Percentiles rank a stretch among this genome's conserved stretches.
Evolutionary conservation across 2,329 filamentous ascomycete genomes (phyloP).

Genomic region (Phaeomoniella chlamydospora): DNA sequence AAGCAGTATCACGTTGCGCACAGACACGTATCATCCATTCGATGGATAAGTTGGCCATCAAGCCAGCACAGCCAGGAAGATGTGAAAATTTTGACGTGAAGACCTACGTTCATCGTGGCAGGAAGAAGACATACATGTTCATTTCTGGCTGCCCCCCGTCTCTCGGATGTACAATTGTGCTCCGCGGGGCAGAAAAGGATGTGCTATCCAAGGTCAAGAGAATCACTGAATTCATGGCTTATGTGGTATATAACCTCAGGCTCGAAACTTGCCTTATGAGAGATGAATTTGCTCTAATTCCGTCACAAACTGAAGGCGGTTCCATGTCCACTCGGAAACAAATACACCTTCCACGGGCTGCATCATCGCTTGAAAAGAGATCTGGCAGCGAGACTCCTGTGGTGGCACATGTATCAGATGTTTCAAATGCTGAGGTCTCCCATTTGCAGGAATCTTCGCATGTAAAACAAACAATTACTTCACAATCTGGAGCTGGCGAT

Average conservation of each 20-base stretch:
- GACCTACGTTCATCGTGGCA: slow-evolving; percentile 74
- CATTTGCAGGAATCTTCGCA: slow-evolving; percentile 3
- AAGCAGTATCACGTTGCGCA: slow-evolving; percentile 83
- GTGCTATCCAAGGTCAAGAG: slow-evolving; percentile 69
- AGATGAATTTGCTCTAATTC: slow-evolving; percentile 80
- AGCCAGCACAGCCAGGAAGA: slow-evolving; percentile 59
- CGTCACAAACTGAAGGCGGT: slow-evolving; percentile 41
- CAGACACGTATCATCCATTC: slow-evolving; percentile 89
- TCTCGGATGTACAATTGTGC: slow-evolving; percentile 84
- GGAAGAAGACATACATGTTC: slow-evolving; percentile 92
- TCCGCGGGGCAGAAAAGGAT: slow-evolving; percentile 64
- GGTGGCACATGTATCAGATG: not conserved
- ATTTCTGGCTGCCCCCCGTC: slow-evolving; percentile 80
- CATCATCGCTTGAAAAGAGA: slow-evolving; percentile 2
- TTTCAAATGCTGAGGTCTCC: slow-evolving; percentile 3
- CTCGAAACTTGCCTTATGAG: slow-evolving; percentile 87
- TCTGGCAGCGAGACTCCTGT: slow-evolving; percentile 4
- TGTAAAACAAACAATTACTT: slow-evolving; percentile 2
- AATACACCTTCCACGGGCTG: too few relatives aligned
- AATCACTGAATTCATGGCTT: slow-evolving; percentile 97
- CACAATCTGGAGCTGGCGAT: slow-evolving; percentile 28
- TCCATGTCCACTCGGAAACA: slow-evolving; percentile 11
- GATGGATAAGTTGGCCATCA: slow-evolving; percentile 76
- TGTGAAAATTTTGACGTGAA: slow-evolving; percentile 88
- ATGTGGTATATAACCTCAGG: slow-evolving; percentile 95